Conservation (phyloP, 177 flowering plant species). For the Telopea speciosissima region DNA sequence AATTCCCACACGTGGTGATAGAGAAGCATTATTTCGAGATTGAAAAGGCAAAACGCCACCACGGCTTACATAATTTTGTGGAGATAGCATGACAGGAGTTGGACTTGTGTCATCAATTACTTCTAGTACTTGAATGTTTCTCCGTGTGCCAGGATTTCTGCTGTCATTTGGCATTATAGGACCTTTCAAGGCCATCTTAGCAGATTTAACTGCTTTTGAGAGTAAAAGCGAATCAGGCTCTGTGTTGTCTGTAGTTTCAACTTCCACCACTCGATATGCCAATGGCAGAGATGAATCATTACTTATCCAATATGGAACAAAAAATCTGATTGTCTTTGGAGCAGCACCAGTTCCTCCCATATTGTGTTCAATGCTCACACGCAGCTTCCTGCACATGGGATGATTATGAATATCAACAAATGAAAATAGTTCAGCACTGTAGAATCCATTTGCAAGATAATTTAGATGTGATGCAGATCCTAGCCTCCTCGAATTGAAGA, state of each 20-base stretch:
- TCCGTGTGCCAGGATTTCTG: slow-evolving; percentile 39
- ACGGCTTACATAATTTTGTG: slow-evolving; percentile 69
- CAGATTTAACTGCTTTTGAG: slow-evolving; percentile 62
- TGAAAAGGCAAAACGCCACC: slow-evolving; percentile 52
- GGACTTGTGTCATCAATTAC: slow-evolving; percentile 70
- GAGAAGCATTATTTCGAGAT: slow-evolving; percentile 61
- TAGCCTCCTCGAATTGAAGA: too few relatives aligned
- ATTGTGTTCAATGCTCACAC: slow-evolving; percentile 87
- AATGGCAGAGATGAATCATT: slow-evolving; percentile 68
- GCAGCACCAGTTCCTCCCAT: slow-evolving; percentile 74
- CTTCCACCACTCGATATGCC: slow-evolving; percentile 73
- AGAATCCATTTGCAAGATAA: too few relatives aligned
- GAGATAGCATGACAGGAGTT: slow-evolving; percentile 86
- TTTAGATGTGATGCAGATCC: too few relatives aligned
- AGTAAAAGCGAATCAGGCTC: slow-evolving; percentile 40
- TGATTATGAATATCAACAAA: background rate
- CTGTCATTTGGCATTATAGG: slow-evolving; percentile 37
- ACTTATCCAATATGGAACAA: slow-evolving; percentile 92
- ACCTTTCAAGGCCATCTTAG: slow-evolving; percentile 42
- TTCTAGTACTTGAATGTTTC: slow-evolving; percentile 73
- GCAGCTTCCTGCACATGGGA: slow-evolving; percentile 66
- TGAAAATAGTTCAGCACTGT: background rate
- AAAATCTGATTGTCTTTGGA: slow-evolving; percentile 82
- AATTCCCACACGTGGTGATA: slow-evolving; percentile 75
- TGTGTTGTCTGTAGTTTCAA: slow-evolving; percentile 58